phyloP scores from a whole-genome alignment of 352 stramenopile species.

The Globisporangium iwayamae region DNA sequence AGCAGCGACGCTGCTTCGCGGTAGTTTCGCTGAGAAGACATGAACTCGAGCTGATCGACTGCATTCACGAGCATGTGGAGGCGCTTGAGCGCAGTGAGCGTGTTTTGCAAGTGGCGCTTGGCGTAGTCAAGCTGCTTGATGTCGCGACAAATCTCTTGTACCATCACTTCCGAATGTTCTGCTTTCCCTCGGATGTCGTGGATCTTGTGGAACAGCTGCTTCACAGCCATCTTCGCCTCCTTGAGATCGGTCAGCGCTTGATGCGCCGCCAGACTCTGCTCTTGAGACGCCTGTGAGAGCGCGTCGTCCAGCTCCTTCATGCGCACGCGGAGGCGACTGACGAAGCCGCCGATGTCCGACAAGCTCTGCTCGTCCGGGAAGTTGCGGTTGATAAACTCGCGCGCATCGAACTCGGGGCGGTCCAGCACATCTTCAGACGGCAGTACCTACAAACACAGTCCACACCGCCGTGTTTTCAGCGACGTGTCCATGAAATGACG shows the following conservation, averaged over 20 bases:
- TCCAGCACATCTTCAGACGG: constrained; percentile 87
- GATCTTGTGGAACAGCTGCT: constrained; percentile 91
- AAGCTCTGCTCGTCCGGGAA: constrained; percentile 88
- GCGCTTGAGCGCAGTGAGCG: constrained; percentile 94
- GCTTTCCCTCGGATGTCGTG: constrained; percentile 92
- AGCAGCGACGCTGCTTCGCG: constrained; percentile 94
- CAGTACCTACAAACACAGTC: constrained; percentile 36
- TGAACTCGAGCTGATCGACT: constrained; percentile 90
- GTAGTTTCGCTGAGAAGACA: constrained; percentile 89
- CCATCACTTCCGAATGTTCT: constrained; percentile 94
- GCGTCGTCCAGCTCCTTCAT: constrained; percentile 83
- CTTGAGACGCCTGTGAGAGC: constrained; percentile 74
- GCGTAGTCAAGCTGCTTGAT: constrained; percentile 98
- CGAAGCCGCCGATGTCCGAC: constrained; percentile 78
- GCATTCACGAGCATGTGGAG: constrained; percentile 98
- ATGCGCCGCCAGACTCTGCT: constrained; percentile 70
- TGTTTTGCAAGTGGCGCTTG: constrained; percentile 95
- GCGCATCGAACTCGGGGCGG: constrained; percentile 86
- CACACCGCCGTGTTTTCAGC: no score
- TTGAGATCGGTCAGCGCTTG: constrained; percentile 82
- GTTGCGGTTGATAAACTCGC: constrained; percentile 91
- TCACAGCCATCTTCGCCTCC: constrained; percentile 79
- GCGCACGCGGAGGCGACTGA: constrained; percentile 64
- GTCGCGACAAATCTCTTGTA: constrained; percentile 97
- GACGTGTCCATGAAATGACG: not conserved